phyloP scores from a whole-genome alignment of 768 basidiomycete species.

The Suillus alpinus region DNA sequence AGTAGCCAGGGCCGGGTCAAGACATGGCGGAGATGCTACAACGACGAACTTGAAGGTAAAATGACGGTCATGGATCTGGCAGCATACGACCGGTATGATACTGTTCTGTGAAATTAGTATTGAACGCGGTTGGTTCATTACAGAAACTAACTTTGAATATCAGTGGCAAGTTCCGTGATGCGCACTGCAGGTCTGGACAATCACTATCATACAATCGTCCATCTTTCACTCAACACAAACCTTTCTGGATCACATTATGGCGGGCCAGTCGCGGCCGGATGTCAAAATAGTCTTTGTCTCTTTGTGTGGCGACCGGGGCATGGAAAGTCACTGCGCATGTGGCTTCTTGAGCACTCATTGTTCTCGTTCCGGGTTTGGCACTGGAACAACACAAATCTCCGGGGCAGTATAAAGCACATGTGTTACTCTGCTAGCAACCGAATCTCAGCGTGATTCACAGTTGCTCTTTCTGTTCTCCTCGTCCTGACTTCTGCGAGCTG shows the following conservation, averaged over 20 bases:
- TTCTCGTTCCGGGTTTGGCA: constrained; percentile 4
- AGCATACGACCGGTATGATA: neutral
- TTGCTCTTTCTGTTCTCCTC: neutral
- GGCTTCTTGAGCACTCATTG: neutral
- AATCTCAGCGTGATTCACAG: neutral
- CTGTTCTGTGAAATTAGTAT: neutral
- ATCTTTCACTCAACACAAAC: neutral
- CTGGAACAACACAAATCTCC: neutral
- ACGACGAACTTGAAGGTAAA: neutral
- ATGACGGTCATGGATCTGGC: neutral
- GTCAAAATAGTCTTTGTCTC: neutral
- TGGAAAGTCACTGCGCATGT: neutral
- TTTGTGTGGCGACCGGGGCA: neutral
- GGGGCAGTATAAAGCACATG: neutral
- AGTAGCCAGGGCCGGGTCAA: neutral
- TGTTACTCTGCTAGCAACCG: neutral
- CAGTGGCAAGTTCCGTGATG: neutral
- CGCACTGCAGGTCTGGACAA: no score
- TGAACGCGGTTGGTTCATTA: neutral
- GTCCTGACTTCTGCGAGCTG: constrained; percentile 6
- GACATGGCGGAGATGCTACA: neutral
- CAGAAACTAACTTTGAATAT: neutral
- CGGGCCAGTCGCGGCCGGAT: neutral
- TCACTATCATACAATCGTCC: neutral
- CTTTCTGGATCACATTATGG: neutral